phyloP scores from a whole-genome alignment of 768 basidiomycete species.

The Termitomyces sp. region DNA sequence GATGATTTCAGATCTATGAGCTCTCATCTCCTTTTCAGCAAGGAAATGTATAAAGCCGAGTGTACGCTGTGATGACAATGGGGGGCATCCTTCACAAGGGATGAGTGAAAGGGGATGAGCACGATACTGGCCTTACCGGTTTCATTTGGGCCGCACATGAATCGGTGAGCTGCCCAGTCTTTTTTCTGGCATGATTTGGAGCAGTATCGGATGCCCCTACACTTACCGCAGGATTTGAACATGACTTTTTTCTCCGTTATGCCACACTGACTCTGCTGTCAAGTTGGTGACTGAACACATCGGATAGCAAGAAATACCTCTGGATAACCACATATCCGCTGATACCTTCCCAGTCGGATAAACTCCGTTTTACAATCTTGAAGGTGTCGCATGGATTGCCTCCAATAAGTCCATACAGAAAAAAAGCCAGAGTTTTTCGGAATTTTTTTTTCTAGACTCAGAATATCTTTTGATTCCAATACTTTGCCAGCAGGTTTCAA shows the following conservation, averaged over 20 bases:
- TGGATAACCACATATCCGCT: background rate
- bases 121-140: background rate
- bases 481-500: background rate
- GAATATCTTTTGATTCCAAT: background rate
- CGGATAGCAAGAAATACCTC: background rate
- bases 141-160: background rate
- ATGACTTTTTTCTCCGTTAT: background rate
- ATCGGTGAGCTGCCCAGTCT: background rate
- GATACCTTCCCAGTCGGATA: background rate
- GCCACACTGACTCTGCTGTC: background rate
- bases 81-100: background rate
- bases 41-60: background rate
- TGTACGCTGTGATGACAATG: background rate
- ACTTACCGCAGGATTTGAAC: background rate
- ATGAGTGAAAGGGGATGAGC: background rate
- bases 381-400: background rate
- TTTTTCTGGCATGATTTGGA: background rate
- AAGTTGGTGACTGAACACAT: background rate
- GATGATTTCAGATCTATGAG: background rate
- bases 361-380: background rate
- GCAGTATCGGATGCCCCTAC: background rate
- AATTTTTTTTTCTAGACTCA: background rate
- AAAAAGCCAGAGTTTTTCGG: background rate
- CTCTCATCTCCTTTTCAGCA: background rate
- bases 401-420: background rate